Evolutionary conservation across 495 filamentous ascomycete species (phyloP).

Genomic region (Aspergillus heteromorphus): DNA sequence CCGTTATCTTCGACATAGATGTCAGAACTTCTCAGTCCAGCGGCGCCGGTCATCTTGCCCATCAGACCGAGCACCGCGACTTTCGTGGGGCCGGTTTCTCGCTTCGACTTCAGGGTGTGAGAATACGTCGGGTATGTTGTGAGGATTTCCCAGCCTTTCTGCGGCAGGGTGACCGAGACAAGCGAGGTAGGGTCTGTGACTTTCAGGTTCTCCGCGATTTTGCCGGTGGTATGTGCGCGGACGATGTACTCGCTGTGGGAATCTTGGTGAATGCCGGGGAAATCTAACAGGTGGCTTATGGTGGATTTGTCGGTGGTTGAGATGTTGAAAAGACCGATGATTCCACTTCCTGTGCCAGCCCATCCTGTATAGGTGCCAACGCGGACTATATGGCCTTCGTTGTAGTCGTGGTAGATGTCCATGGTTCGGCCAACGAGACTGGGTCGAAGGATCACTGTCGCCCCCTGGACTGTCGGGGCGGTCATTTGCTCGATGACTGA

Average conservation of each 20-base stretch:
- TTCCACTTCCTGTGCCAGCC: conserved; percentile 61
- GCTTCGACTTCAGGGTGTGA: conserved; percentile 43
- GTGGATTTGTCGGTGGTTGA: conserved; percentile 51
- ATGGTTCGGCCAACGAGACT: conserved; percentile 63
- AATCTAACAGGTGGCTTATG: conserved; percentile 61
- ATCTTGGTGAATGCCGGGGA: conserved; percentile 57
- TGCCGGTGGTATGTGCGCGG: conserved; percentile 63
- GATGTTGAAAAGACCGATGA: conserved; percentile 84
- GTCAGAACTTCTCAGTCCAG: conserved; percentile 61
- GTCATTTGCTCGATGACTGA: conserved; percentile 74
- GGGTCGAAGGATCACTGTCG: conserved; percentile 72
- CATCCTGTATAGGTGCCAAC: conserved; percentile 67
- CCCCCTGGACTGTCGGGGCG: conserved; percentile 56
- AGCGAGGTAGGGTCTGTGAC: conserved; percentile 31
- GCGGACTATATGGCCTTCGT: conserved; percentile 66
- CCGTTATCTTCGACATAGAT: conserved; percentile 54
- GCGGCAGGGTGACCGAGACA: conserved; percentile 55
- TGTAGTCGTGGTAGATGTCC: conserved; percentile 68
- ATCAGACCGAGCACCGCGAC: conserved; percentile 75
- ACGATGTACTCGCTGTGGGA: conserved; percentile 56
- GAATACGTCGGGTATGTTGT: conserved; percentile 60
- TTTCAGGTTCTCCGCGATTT: conserved; percentile 48
- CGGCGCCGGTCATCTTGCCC: conserved; percentile 84
- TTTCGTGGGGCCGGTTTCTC: conserved; percentile 22
- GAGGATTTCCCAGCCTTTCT: conserved; percentile 75